phyloP scores from a whole-genome alignment of 2,329 filamentous ascomycete genomes.

The Aspergillus sp. region DNA sequence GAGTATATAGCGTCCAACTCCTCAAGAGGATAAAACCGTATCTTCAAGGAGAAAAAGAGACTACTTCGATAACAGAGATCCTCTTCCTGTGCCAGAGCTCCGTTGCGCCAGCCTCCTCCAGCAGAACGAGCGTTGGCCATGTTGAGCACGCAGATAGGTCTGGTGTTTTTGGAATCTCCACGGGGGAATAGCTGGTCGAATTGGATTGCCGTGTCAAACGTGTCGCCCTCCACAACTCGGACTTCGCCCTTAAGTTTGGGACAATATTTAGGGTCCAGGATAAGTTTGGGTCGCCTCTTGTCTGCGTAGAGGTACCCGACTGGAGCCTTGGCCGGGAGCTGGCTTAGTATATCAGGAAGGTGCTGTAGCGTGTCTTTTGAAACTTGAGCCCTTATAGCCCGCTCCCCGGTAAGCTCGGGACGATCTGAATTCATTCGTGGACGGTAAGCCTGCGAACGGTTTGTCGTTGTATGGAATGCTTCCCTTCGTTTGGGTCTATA shows the following conservation, averaged over 20 bases:
- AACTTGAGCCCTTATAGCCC: conserved; percentile 13
- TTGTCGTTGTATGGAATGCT: background rate
- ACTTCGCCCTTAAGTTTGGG: background rate
- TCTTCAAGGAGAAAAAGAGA: conserved; percentile 32
- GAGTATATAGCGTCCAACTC: conserved; percentile 50
- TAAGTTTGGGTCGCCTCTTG: too few relatives aligned
- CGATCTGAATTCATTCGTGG: background rate
- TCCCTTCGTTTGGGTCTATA: background rate
- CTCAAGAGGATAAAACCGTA: conserved; percentile 47
- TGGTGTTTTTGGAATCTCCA: conserved; percentile 18
- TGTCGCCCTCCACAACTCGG: conserved; percentile 49
- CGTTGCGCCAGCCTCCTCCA: conserved; percentile 58
- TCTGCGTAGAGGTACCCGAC: background rate
- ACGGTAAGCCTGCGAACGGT: background rate
- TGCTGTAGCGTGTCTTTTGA: conserved; percentile 43
- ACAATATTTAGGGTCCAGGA: background rate
- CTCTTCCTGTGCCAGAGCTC: conserved; percentile 61
- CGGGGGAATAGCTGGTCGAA: conserved; percentile 19
- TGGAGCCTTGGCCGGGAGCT: background rate
- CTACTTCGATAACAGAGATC: conserved; percentile 56
- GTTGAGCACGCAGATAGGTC: conserved; percentile 54
- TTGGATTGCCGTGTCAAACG: conserved; percentile 48
- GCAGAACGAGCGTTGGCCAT: conserved; percentile 52
- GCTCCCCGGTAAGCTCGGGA: background rate
- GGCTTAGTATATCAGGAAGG: conserved; percentile 36